Base-by-base conservation (phyloP, 768 basidiomycete species). In the Crucibulum laeve region DNA sequence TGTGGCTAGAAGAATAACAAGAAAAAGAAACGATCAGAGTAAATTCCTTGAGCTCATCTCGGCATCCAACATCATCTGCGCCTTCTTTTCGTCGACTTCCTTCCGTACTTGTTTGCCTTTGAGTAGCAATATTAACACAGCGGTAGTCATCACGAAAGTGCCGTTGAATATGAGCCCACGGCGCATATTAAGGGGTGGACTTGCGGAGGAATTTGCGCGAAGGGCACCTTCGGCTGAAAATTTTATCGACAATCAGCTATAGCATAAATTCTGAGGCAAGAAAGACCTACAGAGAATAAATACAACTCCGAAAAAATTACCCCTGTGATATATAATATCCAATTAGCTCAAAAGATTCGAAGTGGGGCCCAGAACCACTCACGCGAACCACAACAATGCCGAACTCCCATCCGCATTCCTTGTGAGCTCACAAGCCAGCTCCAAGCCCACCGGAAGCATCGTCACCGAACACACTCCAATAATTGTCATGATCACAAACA, bases 341-440 rank as follows among this genome's bases (percentile, higher is more conserved):
- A 37, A 18, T 10, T 8, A n/a, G 8, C 8, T 14, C 19, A 37
- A 7, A 8, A 37, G 7, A n/a, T 18, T 7, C 14, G 23, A 14
- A 30, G 30, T 6, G 10, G 30, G 24, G 11, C 5, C 8, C 5
- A 14, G 11, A 25, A 13, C 10, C 21, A 25, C 82, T 44, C 56
- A 87, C 84, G 68, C 64, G 61, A 81, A 82, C 88, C 89, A 92
- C 18, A 91, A 54, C 21, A 89, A 57, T 0, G 88, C 84, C 0
- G 87, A 74, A 46, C 87, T 89, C 1, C 77, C 80, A 44, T 89
- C 86, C 1, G 88, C 77, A 54, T 88, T 90, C 44, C 86, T 71
- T 5, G 89, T 89, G 17, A 91, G 57, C 58, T 93, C 91, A 28
- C 82, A 84, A 11, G 76, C 83, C 17, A 93, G 76, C 56, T 93